Evolutionary conservation across 306 rosid species (phyloP).

Genomic region (Prunus davidiana): DNA sequence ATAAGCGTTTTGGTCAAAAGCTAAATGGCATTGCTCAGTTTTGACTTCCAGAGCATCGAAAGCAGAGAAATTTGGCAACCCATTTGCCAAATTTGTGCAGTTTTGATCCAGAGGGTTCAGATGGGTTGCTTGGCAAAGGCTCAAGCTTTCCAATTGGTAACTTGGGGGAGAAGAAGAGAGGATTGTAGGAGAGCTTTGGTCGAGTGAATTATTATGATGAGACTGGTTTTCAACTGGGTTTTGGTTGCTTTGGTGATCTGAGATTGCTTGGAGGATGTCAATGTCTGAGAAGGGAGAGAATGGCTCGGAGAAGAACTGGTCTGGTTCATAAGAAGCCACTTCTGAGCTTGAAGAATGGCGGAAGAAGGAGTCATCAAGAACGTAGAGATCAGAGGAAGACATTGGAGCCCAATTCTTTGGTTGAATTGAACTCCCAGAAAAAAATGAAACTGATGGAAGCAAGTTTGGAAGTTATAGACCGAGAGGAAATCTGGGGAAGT

Average conservation of each 20-base stretch:
- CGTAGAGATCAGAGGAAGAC: slow-evolving; percentile 70
- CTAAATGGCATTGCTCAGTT: slow-evolving; percentile 50
- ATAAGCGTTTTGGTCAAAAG: neutral
- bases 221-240: slow-evolving; percentile 30
- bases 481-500: neutral
- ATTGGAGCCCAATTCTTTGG: slow-evolving; percentile 33
- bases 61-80: slow-evolving; percentile 32
- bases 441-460: neutral
- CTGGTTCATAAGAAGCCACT: slow-evolving; percentile 37
- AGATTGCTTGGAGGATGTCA: slow-evolving; percentile 34
- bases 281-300: slow-evolving; percentile 39
- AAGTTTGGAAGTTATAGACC: neutral
- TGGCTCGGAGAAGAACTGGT: slow-evolving; percentile 42
- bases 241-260: slow-evolving; percentile 22
- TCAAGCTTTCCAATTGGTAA: slow-evolving; percentile 37
- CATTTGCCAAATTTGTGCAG: slow-evolving; percentile 18
- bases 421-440: neutral
- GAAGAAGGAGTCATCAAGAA: slow-evolving; percentile 38
- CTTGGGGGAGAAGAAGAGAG: slow-evolving; percentile 56
- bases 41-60: slow-evolving; percentile 48
- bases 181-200: slow-evolving; percentile 35
- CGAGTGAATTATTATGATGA: slow-evolving; percentile 17
- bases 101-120: slow-evolving; percentile 12
- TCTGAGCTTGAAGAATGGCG: slow-evolving; percentile 37
- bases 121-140: slow-evolving; percentile 30